A percentile compares a stretch with the other conserved stretches of the same genome.
Conservation (phyloP, 2,329 filamentous ascomycete genomes). For the Paraphaeosphaeria minitans region DNA sequence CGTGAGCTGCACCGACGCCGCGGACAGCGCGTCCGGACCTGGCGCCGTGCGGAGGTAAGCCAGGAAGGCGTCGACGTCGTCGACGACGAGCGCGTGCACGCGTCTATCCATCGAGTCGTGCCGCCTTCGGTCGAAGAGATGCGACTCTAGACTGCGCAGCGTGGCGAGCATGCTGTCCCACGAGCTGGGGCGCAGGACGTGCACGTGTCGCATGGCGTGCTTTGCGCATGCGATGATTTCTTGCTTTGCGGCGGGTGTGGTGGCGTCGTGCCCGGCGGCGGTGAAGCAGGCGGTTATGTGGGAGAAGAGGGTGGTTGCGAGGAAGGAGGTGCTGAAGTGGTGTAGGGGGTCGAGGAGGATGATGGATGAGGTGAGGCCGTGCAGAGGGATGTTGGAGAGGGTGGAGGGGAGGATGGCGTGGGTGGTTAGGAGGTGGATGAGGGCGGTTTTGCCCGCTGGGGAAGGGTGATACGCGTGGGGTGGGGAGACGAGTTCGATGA, state of each 20-base stretch:
- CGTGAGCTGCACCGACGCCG: conserved; percentile 26
- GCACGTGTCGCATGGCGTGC: conserved; percentile 59
- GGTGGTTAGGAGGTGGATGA: conserved; percentile 62
- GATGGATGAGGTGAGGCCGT: conserved; percentile 52
- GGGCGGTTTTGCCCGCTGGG: conserved; percentile 62
- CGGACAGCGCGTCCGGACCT: conserved; percentile 13
- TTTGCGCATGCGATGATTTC: conserved; percentile 37
- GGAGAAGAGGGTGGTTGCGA: conserved; percentile 47
- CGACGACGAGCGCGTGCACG: conserved; percentile 59
- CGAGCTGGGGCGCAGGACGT: conserved; percentile 61
- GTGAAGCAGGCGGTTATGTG: conserved; percentile 12
- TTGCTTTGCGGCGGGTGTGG: not conserved
- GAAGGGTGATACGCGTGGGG: conserved; percentile 43
- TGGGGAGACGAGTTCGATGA: conserved; percentile 60
- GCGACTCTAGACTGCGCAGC: conserved; percentile 52
- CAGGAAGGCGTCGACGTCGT: conserved; percentile 59
- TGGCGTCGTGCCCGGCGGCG: not conserved
- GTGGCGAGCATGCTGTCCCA: conserved; percentile 57
- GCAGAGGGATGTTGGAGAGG: conserved; percentile 29
- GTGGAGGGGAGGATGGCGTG: conserved; percentile 56
- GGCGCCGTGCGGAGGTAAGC: conserved; percentile 11
- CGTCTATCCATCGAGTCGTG: conserved; percentile 55
- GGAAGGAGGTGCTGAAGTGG: conserved; percentile 58
- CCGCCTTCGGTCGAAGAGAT: conserved; percentile 56
- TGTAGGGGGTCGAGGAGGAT: conserved; percentile 62